Conservation (phyloP, 306 rosid species). For the Calophaca sinica region DNA sequence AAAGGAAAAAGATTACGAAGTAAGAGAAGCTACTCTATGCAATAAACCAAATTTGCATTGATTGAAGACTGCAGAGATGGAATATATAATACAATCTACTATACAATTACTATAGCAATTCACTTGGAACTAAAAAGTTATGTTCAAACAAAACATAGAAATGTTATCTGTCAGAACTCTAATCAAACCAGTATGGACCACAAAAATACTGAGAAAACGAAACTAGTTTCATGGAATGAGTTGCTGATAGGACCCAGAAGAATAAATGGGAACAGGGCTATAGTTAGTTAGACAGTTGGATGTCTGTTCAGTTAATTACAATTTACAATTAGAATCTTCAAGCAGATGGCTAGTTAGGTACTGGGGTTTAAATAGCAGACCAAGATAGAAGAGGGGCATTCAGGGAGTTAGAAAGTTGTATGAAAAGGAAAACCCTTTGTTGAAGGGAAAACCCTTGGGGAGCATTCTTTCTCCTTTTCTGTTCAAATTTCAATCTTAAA, state of each 20-base stretch:
- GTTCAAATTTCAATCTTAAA: not conserved
- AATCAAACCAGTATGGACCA: constrained; percentile 22
- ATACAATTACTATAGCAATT: constrained; percentile 34
- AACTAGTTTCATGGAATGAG: constrained; percentile 25
- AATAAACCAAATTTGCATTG: constrained; percentile 43
- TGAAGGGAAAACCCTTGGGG: not conserved
- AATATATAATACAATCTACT: not conserved
- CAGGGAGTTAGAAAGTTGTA: not conserved
- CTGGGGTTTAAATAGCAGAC: constrained; percentile 16
- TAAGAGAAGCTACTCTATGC: constrained; percentile 33
- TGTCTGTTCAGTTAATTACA: constrained; percentile 8
- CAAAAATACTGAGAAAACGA: constrained; percentile 28
- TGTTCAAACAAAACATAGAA: constrained; percentile 26
- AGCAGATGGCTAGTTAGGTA: constrained; percentile 1
- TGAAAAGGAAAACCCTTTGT: not conserved
- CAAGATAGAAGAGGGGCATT: not conserved
- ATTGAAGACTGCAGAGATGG: constrained; percentile 38
- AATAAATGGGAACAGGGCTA: constrained; percentile 26
- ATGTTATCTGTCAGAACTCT: constrained; percentile 12
- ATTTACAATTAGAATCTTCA: constrained; percentile 10
- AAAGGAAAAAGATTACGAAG: not conserved
- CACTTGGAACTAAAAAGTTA: constrained; percentile 21
- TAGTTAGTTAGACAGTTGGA: not conserved
- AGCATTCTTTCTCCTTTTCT: not conserved
- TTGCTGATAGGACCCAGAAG: constrained; percentile 23